Evolutionary conservation across 345 rosid species (phyloP).

Genomic region (Schrenkiella parvula): DNA sequence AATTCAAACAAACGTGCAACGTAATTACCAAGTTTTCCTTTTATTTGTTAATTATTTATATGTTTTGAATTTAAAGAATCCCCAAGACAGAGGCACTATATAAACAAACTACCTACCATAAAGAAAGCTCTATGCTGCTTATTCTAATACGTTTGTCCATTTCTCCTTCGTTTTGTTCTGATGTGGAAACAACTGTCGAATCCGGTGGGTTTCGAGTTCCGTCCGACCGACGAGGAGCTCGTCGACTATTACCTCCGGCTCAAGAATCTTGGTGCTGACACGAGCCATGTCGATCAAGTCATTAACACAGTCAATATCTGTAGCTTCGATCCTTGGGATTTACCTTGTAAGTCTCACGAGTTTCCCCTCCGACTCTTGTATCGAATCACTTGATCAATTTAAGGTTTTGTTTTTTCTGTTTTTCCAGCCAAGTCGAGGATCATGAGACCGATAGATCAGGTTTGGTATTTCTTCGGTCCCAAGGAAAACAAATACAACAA

Average conservation of each 20-base stretch:
- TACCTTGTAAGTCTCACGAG: slow-evolving; percentile 30
- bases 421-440: background rate
- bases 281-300: background rate
- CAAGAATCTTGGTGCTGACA: slow-evolving; percentile 25
- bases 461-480: slow-evolving; percentile 41
- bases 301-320: slow-evolving; percentile 40
- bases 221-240: slow-evolving; percentile 45
- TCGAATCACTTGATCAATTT: background rate
- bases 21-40: no score
- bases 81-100: no score
- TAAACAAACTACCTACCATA: no score
- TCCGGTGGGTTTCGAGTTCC: slow-evolving; percentile 38
- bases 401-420: background rate
- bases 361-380: background rate
- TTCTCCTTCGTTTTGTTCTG: no score
- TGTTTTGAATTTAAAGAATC: no score
- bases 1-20: no score
- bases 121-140: no score
- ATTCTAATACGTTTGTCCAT: no score
- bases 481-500: slow-evolving; percentile 23
- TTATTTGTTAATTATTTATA: no score
- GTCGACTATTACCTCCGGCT: slow-evolving; percentile 31
- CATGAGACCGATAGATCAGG: slow-evolving; percentile 11
- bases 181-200: no score
- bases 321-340: slow-evolving; percentile 47